Evolutionary conservation across 371 early-diverging fungal species (phyloP), one percentile per base, ranked within the genome.

Genomic region (Apophysomyces variabilis): DNA sequence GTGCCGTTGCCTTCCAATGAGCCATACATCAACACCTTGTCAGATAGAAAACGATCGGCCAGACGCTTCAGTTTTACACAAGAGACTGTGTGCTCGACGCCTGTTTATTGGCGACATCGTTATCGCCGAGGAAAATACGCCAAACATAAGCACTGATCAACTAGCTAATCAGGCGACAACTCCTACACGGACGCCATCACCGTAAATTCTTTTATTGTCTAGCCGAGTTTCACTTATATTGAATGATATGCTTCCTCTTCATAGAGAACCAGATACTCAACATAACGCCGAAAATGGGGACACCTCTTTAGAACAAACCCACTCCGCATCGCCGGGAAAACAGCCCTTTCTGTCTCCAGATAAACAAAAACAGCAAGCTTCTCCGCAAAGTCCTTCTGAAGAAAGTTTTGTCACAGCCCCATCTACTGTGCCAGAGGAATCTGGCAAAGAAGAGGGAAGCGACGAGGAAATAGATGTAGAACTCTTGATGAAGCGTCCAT

Each of bases 361-460:
- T 50, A 21, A 1, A 5, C 54, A 50, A 50, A 50, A 26, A 18
- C 54, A 16, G 21, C 9, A 11, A 50, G 21, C 21, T 16, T 18
- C 54, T 7, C 32, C 54, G 16, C 7, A 21, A 18, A 21, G 21
- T 9, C 16, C 54, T 5, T 50, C 54, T 21, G 54, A 43, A 8
- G 45, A 45, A 45, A 61, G 45, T 11, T 61, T 61, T 26, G 14
- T 61, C 32, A 61, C 61, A 45, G 61, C 61, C 8, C 5, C 61
- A 4, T 61, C 45, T 32, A 12, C 36, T 43, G 16, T 13, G 5
- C 46, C 7, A 9, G 26, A 13, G 5, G 11, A 45, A 43, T 43
- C 5, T 61, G 45, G 41, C 21, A 32, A 36, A 26, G 54, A 21
- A 50, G 21, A 0, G 9, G 18, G 21, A 21, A 61, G 61, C 26